Conservation (phyloP, 1,284 basidiomycete species). For the Inonotus obliquus region DNA sequence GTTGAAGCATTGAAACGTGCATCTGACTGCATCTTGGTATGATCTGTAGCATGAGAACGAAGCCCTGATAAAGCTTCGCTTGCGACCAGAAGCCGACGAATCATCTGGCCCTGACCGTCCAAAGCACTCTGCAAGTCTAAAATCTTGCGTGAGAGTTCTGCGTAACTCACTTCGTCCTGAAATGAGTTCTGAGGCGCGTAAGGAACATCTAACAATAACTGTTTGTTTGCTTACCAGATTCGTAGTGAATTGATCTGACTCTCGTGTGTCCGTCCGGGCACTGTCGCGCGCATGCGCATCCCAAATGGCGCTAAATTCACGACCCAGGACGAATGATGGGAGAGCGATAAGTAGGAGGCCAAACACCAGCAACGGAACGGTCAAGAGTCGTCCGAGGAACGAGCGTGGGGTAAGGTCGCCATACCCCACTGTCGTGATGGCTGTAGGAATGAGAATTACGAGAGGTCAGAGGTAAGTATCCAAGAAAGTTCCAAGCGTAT, state of each 20-base stretch:
- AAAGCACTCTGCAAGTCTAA: conserved; percentile 7
- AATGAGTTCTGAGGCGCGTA: neutral
- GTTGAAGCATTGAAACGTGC: neutral
- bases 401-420: conserved; percentile 84
- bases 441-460: conserved; percentile 30
- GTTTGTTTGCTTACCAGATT: neutral
- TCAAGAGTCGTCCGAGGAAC: conserved; percentile 76
- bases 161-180: neutral
- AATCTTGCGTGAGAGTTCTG: conserved; percentile 1
- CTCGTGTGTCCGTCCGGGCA: neutral
- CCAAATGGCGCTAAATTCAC: conserved; percentile 87
- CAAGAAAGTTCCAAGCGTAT: neutral
- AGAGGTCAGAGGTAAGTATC: too few relatives aligned
- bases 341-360: conserved; percentile 83
- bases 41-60: neutral
- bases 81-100: neutral
- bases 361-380: conserved; percentile 79
- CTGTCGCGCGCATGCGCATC: conserved; percentile 33
- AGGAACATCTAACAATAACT: neutral
- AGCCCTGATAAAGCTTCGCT: neutral
- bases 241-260: neutral
- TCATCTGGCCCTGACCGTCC: conserved; percentile 7
- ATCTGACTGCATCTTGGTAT: neutral
- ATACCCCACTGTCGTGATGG: conserved; percentile 83
- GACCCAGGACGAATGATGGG: conserved; percentile 82